Evolutionary conservation across 495 filamentous ascomycete species (phyloP), one percentile per base, ranked within the genome.

Genomic region (Aspergillus ellipticus): DNA sequence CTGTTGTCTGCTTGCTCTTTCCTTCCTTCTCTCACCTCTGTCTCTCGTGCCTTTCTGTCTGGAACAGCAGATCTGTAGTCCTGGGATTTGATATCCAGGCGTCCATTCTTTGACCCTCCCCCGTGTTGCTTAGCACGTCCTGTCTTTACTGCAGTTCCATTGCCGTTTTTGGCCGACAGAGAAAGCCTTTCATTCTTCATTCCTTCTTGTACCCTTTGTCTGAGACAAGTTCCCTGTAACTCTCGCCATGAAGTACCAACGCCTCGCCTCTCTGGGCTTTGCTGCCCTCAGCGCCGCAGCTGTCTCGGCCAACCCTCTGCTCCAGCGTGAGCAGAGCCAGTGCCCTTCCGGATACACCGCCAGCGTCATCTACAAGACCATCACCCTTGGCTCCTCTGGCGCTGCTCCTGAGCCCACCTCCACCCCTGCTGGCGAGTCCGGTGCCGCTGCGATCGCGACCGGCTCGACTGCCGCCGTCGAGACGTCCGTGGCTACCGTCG

Each of bases 221-320:
- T 47, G 9, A 39, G 22, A 26, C 43, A 26, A 2, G 1, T 19
- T 24, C 20, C 17, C 11, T 19, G 15, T 13, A 15, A 45, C 39
- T 24, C 22, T 20, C 21, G 66, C 28, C 49, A 74, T 74, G 71
- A 74, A 69, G 63, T 73, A 66, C 45, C 66, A 70, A 20, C 54
- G 43, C 35, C 47, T 74, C 13, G 57, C 63, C 42, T 70, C 62
- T 15, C 26, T 73, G 15, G 61, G 61, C 39, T 35, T 70, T 16
- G 67, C 61, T 62, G 64, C 71, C 39, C 33, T 75, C 33, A 52
- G 70, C 41, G 54, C 56, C 19, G 64, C 66, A n/a, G 61, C 66
- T 6, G 67, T 66, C 22, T 68, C 69, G 46, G 70, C 68, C 11
- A 52, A 59, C 43, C 63, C 62, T 6, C 26, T 73, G 8, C 47